Base-by-base conservation (phyloP, 2,329 filamentous ascomycete species). In the Exophiala aquamarina region DNA sequence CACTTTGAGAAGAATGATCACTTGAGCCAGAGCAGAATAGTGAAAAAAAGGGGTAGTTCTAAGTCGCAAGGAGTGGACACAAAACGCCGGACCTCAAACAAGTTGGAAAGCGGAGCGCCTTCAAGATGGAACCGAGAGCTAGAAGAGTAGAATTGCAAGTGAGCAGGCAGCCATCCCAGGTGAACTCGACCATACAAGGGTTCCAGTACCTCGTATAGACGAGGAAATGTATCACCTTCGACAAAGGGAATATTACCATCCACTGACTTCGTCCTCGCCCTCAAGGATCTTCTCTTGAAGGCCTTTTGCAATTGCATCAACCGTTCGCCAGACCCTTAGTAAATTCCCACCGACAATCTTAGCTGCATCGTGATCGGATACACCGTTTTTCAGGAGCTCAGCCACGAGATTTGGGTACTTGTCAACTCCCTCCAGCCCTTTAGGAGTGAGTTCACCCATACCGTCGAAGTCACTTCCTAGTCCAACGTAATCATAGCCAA, bases 381-480 rank as follows among this genome's bases (percentile, higher is more conserved):
- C 77, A 0, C 89, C 89, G 32, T 84, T 77, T 39, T 74, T 74
- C 55, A 95, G 70, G 49, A 96, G 68, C 66, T 89, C 87, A 3
- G 81, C 82, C 7, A 96, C 79, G 35, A 96, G 69, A 47, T 84
- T 80, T 0, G 90, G 91, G 60, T 86, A 95, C 63, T 88, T 89
- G 39, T 84, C 83, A 5, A 95, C 89, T 65, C 95, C 90, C 29
- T 93, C 88, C 38, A 97, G 68, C 0, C 91, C 92, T 44, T 72
- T 64, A 0, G 91, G 89, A 3, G 83, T 83, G 1, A 51, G 34
- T 6, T 55, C 57, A 3, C 44, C 49, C 45, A 74, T 72, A 2
- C 82, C 92, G 64, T 96, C 91, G 64, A 91, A 96, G 65, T 97
- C 92, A 42, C 86, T 90, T 0, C 92, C 92, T 14, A 96, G 68